phyloP scores from a whole-genome alignment of 2,329 filamentous ascomycete genomes.

The Pestalotiopsis sp. region DNA sequence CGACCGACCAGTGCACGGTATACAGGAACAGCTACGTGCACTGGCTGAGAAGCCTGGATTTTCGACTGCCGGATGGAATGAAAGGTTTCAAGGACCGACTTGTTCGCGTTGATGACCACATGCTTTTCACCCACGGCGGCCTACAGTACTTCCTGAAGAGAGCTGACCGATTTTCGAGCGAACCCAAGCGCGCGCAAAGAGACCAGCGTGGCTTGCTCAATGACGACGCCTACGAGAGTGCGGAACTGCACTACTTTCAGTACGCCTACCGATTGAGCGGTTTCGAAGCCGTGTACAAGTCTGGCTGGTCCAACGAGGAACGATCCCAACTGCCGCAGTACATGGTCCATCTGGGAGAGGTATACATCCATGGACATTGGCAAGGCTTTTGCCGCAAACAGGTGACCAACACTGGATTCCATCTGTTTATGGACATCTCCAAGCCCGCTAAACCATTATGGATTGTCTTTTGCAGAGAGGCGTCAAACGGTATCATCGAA shows the following conservation, averaged over 20 bases:
- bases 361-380: background rate
- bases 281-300: background rate
- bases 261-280: background rate
- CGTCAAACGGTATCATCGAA: background rate
- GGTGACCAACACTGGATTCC: background rate
- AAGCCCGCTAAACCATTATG: constrained; percentile 12
- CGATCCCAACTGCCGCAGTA: background rate
- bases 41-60: background rate
- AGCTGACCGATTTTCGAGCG: background rate
- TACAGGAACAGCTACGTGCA: background rate
- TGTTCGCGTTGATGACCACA: background rate
- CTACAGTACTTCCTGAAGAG: background rate
- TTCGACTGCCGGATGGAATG: background rate
- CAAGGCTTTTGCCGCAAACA: background rate
- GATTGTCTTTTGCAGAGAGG: constrained; percentile 9
- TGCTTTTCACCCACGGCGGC: background rate
- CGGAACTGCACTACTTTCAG: background rate
- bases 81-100: background rate
- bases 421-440: constrained; percentile 15
- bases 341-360: background rate
- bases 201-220: background rate
- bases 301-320: too few relatives aligned
- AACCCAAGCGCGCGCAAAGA: background rate
- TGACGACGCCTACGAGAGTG: background rate
- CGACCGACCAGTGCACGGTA: background rate